Evolutionary conservation across 805 yeast genomes (phyloP).

Genomic region (Lachancea dasiensis): DNA sequence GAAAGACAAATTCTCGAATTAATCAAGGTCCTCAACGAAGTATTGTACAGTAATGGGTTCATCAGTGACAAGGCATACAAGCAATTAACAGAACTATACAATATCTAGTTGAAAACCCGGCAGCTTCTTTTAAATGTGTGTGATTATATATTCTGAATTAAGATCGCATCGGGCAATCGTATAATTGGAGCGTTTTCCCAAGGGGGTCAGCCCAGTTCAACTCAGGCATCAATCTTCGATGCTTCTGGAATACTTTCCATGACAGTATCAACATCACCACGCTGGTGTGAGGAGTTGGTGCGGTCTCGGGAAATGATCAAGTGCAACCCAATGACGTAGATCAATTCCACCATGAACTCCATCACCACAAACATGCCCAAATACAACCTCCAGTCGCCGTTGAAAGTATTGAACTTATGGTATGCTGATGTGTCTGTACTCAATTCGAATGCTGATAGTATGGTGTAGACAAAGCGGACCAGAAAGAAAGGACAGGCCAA

Average conservation of each 20-base stretch:
- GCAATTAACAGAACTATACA: conserved; percentile 30
- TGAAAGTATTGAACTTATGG: conserved; percentile 4
- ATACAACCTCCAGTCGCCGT: conserved; percentile 5
- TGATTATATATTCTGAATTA: background rate
- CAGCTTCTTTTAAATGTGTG: background rate
- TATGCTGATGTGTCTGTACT: background rate
- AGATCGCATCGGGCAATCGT: background rate
- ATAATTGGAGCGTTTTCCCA: too few species aligned
- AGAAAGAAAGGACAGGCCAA: conserved; percentile 6
- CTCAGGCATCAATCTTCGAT: too few species aligned
- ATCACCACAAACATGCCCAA: conserved; percentile 6
- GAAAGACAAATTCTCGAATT: conserved; percentile 60
- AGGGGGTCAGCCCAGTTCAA: too few species aligned
- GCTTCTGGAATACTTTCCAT: too few species aligned
- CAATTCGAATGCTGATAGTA: background rate
- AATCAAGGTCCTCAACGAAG: conserved; percentile 44
- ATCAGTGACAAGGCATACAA: conserved; percentile 33
- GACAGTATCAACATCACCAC: too few species aligned
- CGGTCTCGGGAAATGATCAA: background rate
- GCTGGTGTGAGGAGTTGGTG: background rate
- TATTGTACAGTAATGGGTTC: conserved; percentile 36
- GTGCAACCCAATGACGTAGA: conserved; percentile 3
- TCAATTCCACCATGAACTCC: conserved; percentile 1
- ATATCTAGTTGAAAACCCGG: conserved; percentile 1
- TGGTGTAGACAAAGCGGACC: conserved; percentile 2